These are phyloP conservation scores for Citrus unshiu DNA, from an alignment of 345 rosid species.

Conservation along the genomic window DNA sequence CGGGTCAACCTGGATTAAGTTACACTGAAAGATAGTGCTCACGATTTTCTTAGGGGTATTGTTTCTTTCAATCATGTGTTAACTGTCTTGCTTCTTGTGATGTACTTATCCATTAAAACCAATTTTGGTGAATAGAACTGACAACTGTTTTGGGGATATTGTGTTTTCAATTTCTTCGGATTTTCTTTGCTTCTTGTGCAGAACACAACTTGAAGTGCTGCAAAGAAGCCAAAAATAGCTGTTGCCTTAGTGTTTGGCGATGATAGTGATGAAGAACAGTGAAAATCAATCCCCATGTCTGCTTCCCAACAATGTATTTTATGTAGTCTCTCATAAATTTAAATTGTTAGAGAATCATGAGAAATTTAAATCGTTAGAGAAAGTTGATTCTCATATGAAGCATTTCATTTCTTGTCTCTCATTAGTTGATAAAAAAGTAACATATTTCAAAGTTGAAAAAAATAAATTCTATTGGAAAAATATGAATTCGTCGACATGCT, in stretches of 20 bases:
- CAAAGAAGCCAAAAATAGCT: slow-evolving; percentile 63
- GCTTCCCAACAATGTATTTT: neutral
- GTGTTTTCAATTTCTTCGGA: neutral
- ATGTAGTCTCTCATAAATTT: neutral
- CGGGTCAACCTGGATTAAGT: neutral
- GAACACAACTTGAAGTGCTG: slow-evolving; percentile 40
- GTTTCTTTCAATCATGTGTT: neutral
- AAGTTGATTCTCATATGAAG: too few species aligned
- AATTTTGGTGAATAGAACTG: neutral
- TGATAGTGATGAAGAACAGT: slow-evolving; percentile 75
- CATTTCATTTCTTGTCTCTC: too few species aligned
- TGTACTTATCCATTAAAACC: slow-evolving; percentile 25
- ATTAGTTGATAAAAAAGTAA: too few species aligned
- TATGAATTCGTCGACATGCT: too few species aligned
- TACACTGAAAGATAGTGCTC: neutral
- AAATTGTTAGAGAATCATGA: neutral
- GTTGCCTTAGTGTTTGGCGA: slow-evolving; percentile 71
- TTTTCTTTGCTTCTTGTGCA: slow-evolving; percentile 15
- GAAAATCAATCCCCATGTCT: slow-evolving; percentile 1
- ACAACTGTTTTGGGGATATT: neutral
- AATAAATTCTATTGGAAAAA: too few species aligned
- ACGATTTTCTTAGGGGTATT: neutral
- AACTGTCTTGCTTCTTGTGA: neutral
- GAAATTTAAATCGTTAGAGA: too few species aligned
- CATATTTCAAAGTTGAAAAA: too few species aligned